Conservation (phyloP, 2,329 filamentous ascomycete genomes). For the Aspergillus sp. region DNA sequence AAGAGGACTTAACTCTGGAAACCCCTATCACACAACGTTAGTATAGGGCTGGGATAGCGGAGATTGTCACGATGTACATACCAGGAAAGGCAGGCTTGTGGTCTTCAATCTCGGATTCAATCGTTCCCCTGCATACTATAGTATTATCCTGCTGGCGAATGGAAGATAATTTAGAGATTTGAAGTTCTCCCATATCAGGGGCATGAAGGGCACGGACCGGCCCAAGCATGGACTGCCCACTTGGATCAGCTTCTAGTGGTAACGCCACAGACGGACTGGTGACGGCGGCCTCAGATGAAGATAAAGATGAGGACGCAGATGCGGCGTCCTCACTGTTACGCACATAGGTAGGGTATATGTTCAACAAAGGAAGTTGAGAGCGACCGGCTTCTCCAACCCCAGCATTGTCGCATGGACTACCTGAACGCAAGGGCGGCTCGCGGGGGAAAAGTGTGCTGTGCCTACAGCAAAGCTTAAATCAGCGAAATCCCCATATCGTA, state of each 20-base stretch:
- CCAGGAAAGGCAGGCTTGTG: neutral
- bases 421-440: neutral
- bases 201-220: neutral
- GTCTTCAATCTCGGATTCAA: neutral
- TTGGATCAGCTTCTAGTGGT: slow-evolving; percentile 1
- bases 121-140: neutral
- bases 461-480: neutral
- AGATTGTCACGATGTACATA: neutral
- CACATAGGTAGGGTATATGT: neutral
- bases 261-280: neutral
- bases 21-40: neutral
- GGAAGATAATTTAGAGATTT: neutral
- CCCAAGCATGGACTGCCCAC: neutral
- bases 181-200: neutral
- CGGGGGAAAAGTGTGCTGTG: neutral
- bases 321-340: neutral
- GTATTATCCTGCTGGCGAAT: neutral
- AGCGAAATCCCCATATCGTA: neutral
- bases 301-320: neutral
- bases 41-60: neutral
- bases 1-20: neutral
- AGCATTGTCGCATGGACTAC: neutral
- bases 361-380: neutral
- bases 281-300: neutral
- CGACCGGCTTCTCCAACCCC: neutral